These are phyloP conservation scores for Hypoxylon sp. DNA, from an alignment of 2,329 filamentous ascomycete genomes.

Conservation along the genomic window DNA sequence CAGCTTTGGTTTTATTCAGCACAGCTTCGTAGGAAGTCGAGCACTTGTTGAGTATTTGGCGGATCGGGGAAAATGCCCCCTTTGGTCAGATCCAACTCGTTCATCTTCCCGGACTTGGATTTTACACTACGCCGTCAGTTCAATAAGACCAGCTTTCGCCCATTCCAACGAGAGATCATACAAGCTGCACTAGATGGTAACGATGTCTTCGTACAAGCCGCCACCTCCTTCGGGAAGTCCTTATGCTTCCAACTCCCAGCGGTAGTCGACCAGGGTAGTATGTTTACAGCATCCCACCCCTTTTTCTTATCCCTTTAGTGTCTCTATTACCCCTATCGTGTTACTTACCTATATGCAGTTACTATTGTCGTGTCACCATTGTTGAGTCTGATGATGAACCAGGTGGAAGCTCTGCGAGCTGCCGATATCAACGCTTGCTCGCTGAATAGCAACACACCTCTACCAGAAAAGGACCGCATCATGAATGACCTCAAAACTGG, in stretches of 20 bases:
- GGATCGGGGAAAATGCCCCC: conserved; percentile 47
- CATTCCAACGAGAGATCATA: conserved; percentile 89
- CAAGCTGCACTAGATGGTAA: conserved; percentile 81
- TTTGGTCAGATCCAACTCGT: conserved; percentile 50
- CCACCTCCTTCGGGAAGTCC: conserved; percentile 92
- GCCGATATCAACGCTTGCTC: conserved; percentile 84
- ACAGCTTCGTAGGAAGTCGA: background rate
- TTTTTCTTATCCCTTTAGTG: conserved; percentile 1
- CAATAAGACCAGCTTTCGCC: conserved; percentile 71
- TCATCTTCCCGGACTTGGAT: conserved; percentile 65
- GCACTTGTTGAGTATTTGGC: background rate
- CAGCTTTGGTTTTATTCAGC: background rate
- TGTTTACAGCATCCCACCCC: conserved; percentile 51
- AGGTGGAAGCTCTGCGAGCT: conserved; percentile 82
- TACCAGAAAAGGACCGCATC: conserved; percentile 74
- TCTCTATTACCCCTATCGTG: background rate
- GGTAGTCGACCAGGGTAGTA: conserved; percentile 86
- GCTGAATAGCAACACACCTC: conserved; percentile 85
- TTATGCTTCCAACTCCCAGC: conserved; percentile 93
- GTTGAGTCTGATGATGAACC: conserved; percentile 93
- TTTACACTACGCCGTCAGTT: conserved; percentile 75
- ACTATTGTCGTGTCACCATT: conserved; percentile 87
- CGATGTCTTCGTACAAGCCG: conserved; percentile 94
- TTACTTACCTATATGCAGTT: conserved; percentile 36
- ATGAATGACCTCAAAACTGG: conserved; percentile 87